Conservation (phyloP, 305 asterid genomes). For the Rubia balearica region DNA sequence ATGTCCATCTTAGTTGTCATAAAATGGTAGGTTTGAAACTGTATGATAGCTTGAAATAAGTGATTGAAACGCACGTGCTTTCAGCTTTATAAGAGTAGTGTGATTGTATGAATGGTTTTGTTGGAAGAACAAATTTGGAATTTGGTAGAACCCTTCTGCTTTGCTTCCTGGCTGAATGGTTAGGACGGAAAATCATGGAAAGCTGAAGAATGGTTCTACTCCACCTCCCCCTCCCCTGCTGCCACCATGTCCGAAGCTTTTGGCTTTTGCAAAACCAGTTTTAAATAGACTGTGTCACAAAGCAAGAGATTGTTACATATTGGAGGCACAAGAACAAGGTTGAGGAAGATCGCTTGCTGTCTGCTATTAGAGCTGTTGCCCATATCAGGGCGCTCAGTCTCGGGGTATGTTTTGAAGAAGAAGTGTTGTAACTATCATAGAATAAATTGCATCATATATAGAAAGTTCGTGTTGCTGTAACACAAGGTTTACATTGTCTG, state of each 20-base stretch:
- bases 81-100: neutral
- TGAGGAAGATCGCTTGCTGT: slow-evolving; percentile 52
- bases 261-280: slow-evolving; percentile 6
- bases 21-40: slow-evolving; percentile 21
- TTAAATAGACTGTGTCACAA: slow-evolving; percentile 27
- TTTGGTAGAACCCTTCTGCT: neutral
- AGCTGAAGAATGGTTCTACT: slow-evolving; percentile 7
- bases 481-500: neutral
- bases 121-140: neutral
- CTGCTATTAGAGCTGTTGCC: slow-evolving; percentile 58
- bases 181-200: slow-evolving; percentile 18
- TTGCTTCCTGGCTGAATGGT: neutral
- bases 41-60: slow-evolving; percentile 5
- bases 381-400: slow-evolving; percentile 36
- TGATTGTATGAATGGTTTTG: neutral
- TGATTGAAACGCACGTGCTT: neutral
- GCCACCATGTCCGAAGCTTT: slow-evolving; percentile 17
- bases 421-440: neutral
- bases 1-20: neutral
- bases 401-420: too few relatives aligned
- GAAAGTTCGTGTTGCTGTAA: neutral
- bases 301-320: slow-evolving; percentile 40
- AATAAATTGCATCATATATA: neutral
- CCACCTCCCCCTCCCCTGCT: slow-evolving; percentile 7
- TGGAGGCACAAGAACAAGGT: slow-evolving; percentile 40